Evolutionary conservation across 129 eudicot genomes (phyloP), one percentile per base, ranked within the genome.

Genomic region (Escallonia rubra): DNA sequence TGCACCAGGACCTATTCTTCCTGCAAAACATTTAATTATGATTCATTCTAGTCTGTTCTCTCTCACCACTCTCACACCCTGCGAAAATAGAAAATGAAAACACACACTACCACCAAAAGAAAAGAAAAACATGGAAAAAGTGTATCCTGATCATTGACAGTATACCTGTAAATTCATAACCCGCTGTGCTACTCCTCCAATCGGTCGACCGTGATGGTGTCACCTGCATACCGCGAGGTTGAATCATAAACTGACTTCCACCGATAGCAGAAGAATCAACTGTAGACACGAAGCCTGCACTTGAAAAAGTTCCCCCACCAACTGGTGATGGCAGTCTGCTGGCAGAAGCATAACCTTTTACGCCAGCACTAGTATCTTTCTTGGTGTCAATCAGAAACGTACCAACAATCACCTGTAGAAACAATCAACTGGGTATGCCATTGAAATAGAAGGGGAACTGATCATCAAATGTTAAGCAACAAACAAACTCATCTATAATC

Each of bases 211-310:
- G 74, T 57, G 77, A 61, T 7, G 78, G 76, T 50, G 63, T 55
- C 43, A 72, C 40, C 44, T 72, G 78, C 72, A 70, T 41, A 15
- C 61, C 66, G 13, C 68, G 72, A 45, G 70, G 67, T 61, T 75
- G 85, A 59, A 85, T 78, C 88, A 82, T 77, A 72, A 73, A 88
- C 52, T 82, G 88, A 69, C 75, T 79, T 57, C 83, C 93, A 65
- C 78, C 82, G 42, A 74, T 65, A 64, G 75, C 88, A n/a, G 96
- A 75, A 72, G 96, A 39, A 66, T 88, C 91, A 43, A 82, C 71
- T 41, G 79, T 82, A 13, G 88, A 75, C 63, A 78, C 38, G 70
- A 85, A 88, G 64, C 78, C 82, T 16, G 77, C 74, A 80, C 77
- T 78, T 10, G 91, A 76, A 44, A 77, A 65, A 13, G 83, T 63